Evolutionary conservation across 495 filamentous ascomycete genomes (phyloP).

Genomic region (Podospora fimiseda): DNA sequence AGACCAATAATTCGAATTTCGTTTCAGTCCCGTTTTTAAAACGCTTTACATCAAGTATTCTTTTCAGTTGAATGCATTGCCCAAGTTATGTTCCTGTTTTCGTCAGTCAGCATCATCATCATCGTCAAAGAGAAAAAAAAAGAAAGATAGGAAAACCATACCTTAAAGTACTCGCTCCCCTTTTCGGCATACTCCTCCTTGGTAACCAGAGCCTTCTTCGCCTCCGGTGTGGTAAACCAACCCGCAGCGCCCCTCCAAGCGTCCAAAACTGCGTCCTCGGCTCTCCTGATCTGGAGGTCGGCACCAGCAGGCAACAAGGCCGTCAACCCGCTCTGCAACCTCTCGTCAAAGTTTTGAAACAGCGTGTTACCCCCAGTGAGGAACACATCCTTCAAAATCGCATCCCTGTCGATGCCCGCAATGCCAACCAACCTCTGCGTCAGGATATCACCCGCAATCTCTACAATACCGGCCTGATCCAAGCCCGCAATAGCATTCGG

Average conservation of each 20-base stretch:
- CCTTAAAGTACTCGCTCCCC: slow-evolving; percentile 80
- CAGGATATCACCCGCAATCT: slow-evolving; percentile 81
- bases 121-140: slow-evolving; percentile 8
- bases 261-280: slow-evolving; percentile 69
- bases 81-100: slow-evolving; percentile 69
- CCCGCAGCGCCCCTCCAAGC: slow-evolving; percentile 88
- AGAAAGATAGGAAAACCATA: slow-evolving; percentile 31
- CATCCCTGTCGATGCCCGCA: slow-evolving; percentile 48
- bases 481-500: slow-evolving; percentile 84
- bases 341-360: slow-evolving; percentile 80
- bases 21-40: background rate
- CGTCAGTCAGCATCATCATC: slow-evolving; percentile 9
- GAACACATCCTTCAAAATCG: slow-evolving; percentile 79
- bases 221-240: slow-evolving; percentile 54
- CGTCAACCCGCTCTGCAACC: slow-evolving; percentile 64
- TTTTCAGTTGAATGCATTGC: slow-evolving; percentile 51
- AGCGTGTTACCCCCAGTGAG: slow-evolving; percentile 88
- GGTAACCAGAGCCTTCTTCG: slow-evolving; percentile 49
- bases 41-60: background rate
- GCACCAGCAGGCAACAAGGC: slow-evolving; percentile 65
- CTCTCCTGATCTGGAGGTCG: slow-evolving; percentile 58
- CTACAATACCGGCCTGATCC: slow-evolving; percentile 87
- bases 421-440: slow-evolving; percentile 61
- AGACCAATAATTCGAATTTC: background rate
- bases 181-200: slow-evolving; percentile 78